phyloP scores from a whole-genome alignment of 176 grass and related monocot genomes.

The Triticum aestivum region IWGSC_CS_RefSeq_v2.1 NC_057804.1:638176547-638177046 shows the following conservation, averaged over 20 bases:
- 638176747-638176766: constrained; percentile 33
- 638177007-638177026: constrained; percentile 48
- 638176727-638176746: constrained; percentile 48
- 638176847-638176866: neutral
- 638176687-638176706: constrained; percentile 56
- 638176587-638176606: too few species aligned
- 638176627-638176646: too few species aligned
- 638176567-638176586: too few species aligned
- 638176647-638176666: neutral
- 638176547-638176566: too few species aligned
- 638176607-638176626: too few species aligned
- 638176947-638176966: too few species aligned
- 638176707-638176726: constrained; percentile 54
- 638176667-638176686: constrained; percentile 60
- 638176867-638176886: too few species aligned
- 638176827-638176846: neutral
- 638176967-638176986: too few species aligned
- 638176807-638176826: neutral
- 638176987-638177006: too few species aligned
- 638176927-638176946: too few species aligned
- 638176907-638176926: too few species aligned
- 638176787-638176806: constrained; percentile 41
- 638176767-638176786: constrained; percentile 29
- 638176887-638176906: too few species aligned
- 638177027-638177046: constrained; percentile 43